Conservation (phyloP, 148 eudicot genomes). For the Rhododendron ferrugineum region DNA sequence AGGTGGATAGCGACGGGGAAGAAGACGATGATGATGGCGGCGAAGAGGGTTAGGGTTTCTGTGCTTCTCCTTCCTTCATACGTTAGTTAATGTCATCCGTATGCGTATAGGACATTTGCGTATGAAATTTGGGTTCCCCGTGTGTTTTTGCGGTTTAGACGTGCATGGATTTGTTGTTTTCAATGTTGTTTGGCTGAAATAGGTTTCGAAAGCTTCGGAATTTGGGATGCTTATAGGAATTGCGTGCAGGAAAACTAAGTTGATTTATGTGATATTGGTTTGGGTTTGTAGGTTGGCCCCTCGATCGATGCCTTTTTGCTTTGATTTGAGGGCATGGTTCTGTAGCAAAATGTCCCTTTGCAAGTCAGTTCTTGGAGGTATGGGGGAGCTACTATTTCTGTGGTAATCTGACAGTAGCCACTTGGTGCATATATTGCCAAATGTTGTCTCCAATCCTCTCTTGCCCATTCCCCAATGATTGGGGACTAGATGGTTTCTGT, state of each 20-base stretch:
- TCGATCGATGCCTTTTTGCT: too few species aligned
- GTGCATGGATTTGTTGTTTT: neutral
- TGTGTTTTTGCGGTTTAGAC: neutral
- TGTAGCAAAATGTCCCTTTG: too few species aligned
- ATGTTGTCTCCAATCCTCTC: too few species aligned
- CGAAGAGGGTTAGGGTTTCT: constrained; percentile 67
- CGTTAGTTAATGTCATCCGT: neutral
- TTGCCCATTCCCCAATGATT: too few species aligned
- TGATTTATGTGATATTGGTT: neutral
- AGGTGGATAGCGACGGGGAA: constrained; percentile 32
- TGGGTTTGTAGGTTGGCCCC: too few species aligned
- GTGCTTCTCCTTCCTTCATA: neutral
- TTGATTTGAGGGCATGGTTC: too few species aligned
- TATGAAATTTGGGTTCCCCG: neutral
- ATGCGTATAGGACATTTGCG: neutral
- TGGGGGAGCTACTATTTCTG: too few species aligned
- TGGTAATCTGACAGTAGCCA: too few species aligned
- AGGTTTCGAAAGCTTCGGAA: neutral
- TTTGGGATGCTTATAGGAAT: neutral
- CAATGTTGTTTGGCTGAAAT: neutral
- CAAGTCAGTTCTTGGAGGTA: too few species aligned
- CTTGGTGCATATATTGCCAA: too few species aligned
- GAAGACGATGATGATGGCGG: constrained; percentile 84
- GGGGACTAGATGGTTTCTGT: too few species aligned
- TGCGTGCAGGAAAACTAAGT: neutral